Conservation (phyloP, 176 grass and related monocot genomes). For the Oryza nivara region DNA sequence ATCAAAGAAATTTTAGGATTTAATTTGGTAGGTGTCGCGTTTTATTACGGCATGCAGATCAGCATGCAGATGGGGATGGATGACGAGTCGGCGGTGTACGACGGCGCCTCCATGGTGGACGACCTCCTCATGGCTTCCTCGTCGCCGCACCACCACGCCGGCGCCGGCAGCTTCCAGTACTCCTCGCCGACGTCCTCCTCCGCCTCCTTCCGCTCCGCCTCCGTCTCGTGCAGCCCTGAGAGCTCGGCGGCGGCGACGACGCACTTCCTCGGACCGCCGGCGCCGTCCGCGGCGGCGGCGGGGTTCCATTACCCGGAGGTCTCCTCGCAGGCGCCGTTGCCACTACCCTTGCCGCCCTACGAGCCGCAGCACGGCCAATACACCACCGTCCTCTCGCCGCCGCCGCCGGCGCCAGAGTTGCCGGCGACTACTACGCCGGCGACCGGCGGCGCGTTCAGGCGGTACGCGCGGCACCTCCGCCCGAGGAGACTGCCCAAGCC, state of each 20-base stretch:
- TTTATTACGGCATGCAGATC: slow-evolving; percentile 29
- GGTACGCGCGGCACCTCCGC: slow-evolving; percentile 51
- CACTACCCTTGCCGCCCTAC: neutral
- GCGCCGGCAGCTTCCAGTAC: neutral
- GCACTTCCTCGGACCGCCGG: neutral
- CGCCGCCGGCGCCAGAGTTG: too few species aligned
- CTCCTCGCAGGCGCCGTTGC: slow-evolving; percentile 28
- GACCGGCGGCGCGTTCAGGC: slow-evolving; percentile 49
- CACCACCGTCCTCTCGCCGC: neutral
- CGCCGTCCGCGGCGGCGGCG: neutral
- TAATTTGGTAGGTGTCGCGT: neutral
- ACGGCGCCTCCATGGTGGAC: slow-evolving; percentile 2
- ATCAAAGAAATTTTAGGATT: neutral
- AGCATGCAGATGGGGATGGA: slow-evolving; percentile 54
- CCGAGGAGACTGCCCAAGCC: slow-evolving; percentile 27
- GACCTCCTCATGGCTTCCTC: neutral
- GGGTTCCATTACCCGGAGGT: slow-evolving; percentile 35
- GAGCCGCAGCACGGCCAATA: neutral
- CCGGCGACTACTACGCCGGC: neutral
- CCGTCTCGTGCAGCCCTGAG: slow-evolving; percentile 46
- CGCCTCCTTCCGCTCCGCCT: slow-evolving; percentile 44
- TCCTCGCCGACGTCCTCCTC: slow-evolving; percentile 2
- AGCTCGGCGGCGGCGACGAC: slow-evolving; percentile 18
- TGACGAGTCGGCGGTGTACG: neutral
- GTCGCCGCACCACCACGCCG: neutral